Percentiles rank a stretch among this genome's conserved stretches.
phyloP scores from a whole-genome alignment of 2,329 filamentous ascomycete genomes.

The Beauveria sp. region DNA sequence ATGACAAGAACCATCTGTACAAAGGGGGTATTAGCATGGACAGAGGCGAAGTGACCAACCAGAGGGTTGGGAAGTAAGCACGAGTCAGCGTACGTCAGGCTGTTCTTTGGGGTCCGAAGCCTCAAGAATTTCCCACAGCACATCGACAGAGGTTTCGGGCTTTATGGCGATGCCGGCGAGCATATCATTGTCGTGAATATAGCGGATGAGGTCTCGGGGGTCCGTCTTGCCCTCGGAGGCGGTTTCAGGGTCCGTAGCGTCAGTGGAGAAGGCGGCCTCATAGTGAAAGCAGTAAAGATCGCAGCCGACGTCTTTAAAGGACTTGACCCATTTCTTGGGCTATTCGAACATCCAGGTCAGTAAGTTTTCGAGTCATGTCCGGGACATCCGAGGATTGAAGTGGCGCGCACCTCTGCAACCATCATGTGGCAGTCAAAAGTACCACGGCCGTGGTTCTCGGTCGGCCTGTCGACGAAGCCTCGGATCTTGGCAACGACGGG shows the following conservation, averaged over 20 bases:
- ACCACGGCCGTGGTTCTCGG: conserved; percentile 63
- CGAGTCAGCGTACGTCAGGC: conserved; percentile 66
- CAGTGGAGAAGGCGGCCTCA: conserved; percentile 85
- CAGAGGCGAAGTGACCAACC: background rate
- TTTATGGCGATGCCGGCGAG: conserved; percentile 94
- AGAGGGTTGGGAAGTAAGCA: background rate
- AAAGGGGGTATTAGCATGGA: background rate
- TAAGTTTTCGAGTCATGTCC: background rate
- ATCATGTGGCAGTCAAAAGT: conserved; percentile 99
- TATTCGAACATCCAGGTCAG: conserved; percentile 28
- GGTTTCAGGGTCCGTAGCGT: conserved; percentile 70
- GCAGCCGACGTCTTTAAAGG: conserved; percentile 89
- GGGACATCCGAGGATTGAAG: background rate
- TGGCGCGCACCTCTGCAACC: conserved; percentile 75
- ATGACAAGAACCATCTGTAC: conserved; percentile 92
- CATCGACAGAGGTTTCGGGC: conserved; percentile 82
- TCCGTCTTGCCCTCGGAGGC: conserved; percentile 64
- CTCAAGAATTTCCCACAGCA: conserved; percentile 85
- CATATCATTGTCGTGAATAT: conserved; percentile 84
- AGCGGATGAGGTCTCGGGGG: conserved; percentile 77
- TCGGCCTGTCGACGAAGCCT: conserved; percentile 70
- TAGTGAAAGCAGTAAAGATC: conserved; percentile 99
- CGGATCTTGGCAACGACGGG: conserved; percentile 94
- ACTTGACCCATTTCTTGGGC: conserved; percentile 97
- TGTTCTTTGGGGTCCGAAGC: conserved; percentile 63